Conservation (phyloP, 1,284 basidiomycete genomes). For the Ceratobasidium sp. region DNA sequence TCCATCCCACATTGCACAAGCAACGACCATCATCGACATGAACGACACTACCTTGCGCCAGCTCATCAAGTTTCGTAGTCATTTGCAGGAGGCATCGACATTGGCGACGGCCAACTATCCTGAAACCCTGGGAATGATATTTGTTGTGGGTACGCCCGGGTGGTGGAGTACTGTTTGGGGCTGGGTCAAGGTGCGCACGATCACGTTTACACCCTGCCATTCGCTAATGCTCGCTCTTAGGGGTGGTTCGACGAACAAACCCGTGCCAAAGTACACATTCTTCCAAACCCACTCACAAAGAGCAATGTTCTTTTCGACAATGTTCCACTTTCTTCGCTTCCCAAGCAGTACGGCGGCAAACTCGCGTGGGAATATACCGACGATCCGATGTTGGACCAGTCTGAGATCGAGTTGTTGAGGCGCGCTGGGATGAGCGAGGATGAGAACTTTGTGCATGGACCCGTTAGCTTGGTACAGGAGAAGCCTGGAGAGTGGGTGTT, state of each 20-base stretch:
- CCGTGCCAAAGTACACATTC: slow-evolving; percentile 74
- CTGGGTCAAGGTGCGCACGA: slow-evolving; percentile 73
- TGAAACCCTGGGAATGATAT: slow-evolving; percentile 62
- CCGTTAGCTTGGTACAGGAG: slow-evolving; percentile 10
- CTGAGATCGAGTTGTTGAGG: slow-evolving; percentile 40
- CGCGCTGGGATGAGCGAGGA: slow-evolving; percentile 27
- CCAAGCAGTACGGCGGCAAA: slow-evolving; percentile 47
- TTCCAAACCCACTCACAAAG: slow-evolving; percentile 53
- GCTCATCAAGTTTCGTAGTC: slow-evolving; percentile 75
- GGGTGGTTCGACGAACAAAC: slow-evolving; percentile 83
- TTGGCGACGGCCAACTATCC: slow-evolving; percentile 84
- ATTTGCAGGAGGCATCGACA: slow-evolving; percentile 77
- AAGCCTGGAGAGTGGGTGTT: slow-evolving; percentile 23
- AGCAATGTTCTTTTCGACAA: slow-evolving; percentile 29
- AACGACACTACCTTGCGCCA: slow-evolving; percentile 68
- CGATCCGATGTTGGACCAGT: slow-evolving; percentile 43
- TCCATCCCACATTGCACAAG: slow-evolving; percentile 51
- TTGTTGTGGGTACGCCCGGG: slow-evolving; percentile 77
- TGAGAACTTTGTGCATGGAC: slow-evolving; percentile 31
- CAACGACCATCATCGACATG: slow-evolving; percentile 77
- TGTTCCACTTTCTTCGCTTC: slow-evolving; percentile 35
- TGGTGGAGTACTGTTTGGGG: slow-evolving; percentile 84
- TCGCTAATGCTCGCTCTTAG: slow-evolving; percentile 54
- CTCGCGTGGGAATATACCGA: slow-evolving; percentile 47
- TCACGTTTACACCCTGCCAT: not conserved